Evolutionary conservation across 2,329 filamentous ascomycete species (phyloP).

Genomic region (Clonostachys rosea): DNA sequence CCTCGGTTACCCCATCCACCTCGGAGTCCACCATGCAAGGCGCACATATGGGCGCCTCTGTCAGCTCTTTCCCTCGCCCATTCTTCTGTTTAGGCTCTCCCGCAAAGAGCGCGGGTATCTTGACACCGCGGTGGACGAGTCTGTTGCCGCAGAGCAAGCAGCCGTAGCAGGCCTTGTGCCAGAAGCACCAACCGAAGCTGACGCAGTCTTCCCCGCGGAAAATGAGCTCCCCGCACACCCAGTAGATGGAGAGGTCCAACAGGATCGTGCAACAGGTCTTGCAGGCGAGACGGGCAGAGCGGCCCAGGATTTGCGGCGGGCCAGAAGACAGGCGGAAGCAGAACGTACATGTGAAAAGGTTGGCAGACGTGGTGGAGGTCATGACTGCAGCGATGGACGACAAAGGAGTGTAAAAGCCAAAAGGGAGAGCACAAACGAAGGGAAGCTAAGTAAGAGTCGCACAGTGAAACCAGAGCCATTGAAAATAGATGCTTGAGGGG

Average conservation of each 20-base stretch:
- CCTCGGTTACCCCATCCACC: conserved; percentile 19
- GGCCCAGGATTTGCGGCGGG: conserved; percentile 34
- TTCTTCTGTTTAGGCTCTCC: conserved; percentile 5
- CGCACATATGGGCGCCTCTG: conserved; percentile 42
- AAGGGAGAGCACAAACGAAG: no score
- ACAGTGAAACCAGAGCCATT: no score
- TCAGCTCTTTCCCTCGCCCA: conserved; percentile 30
- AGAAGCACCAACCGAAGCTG: conserved; percentile 57
- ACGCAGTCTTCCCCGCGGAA: conserved; percentile 49
- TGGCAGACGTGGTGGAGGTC: background rate
- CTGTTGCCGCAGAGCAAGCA: conserved; percentile 46
- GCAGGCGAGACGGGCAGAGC: conserved; percentile 43
- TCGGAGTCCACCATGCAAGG: conserved; percentile 37
- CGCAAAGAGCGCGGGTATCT: conserved; percentile 25
- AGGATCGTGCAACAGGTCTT: conserved; percentile 38
- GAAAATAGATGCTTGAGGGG: no score
- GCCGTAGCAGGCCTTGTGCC: conserved; percentile 52
- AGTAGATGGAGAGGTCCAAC: conserved; percentile 50
- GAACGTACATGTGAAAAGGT: conserved; percentile 48
- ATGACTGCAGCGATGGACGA: background rate
- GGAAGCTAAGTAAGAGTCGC: no score
- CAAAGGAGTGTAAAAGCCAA: no score
- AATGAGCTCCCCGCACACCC: conserved; percentile 52
- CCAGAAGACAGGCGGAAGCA: conserved; percentile 39
- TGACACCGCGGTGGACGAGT: conserved; percentile 25